Evolutionary conservation across 176 grass and related monocot species (phyloP), one percentile per base, ranked within the genome.

Genomic region (Secale cereale): DNA sequence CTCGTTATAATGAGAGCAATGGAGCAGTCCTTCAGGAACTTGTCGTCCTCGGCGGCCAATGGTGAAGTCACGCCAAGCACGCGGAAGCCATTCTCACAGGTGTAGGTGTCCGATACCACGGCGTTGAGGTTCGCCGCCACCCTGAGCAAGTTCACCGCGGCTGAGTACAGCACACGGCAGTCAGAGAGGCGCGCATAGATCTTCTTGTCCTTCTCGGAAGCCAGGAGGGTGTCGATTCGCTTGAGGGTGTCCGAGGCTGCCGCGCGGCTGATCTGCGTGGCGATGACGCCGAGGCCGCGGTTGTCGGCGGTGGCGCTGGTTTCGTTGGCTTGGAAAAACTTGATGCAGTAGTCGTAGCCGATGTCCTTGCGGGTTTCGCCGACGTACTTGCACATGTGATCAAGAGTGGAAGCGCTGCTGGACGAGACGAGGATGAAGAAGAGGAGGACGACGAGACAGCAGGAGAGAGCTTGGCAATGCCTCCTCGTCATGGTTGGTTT

Each of bases 321-420:
- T 2, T 35, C 37, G 78, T 85, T 79, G 27, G 77, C 30, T 35
- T 88, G 50, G 66, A 98, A 92, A 39, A 88, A 88, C 19, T 40
- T 83, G 61, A 91, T 48, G 86, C 95, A 97, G 26, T 90, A 91
- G 46, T 66, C 79, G 19, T 93, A 88, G 19, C 35, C 50, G 48
- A 86, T 80, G 1, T 29, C 59, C 7, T 17, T 43, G 77, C 80
- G 27, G 8, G 23, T 46, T 0, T 19, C 59, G 16, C 43, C 73
- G 28, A 93, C 56, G 46, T 71, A 22, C 87, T 90, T 91, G 83
- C 95, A 98, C 45, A 87, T 70, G 46, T 91, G 87, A 19, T 95
- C 60, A 27, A 94, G 16, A 8, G 82, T 78, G 3, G 84, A 85
- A 4, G 83, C 83, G 28, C 23, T 28, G 28, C 23, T 28, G 59